Evolutionary conservation across 73 alveolate species (phyloP), one percentile per base, ranked within the genome.

Genomic region (Symbiodinium pilosum): DNA sequence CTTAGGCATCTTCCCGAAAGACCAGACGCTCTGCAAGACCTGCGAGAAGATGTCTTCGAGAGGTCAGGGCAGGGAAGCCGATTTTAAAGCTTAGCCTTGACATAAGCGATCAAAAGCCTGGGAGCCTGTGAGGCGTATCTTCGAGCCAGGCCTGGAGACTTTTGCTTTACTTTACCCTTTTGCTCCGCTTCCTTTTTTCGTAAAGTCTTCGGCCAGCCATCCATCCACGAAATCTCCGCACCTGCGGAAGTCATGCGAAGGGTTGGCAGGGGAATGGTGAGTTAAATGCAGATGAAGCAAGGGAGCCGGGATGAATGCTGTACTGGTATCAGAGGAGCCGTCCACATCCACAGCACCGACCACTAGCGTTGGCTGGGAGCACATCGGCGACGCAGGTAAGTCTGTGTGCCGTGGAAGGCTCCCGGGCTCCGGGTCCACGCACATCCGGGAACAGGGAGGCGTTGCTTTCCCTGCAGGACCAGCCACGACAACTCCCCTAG

Each of bases 371-470:
- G 97, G 3, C 28, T 91, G 97, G 97, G 97, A 91, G 88, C 5
- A 68, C 32, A 54, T 91, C 20, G 97, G 97, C 6, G 20, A 32
- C 12, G 54, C 41, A 12, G 89, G 84, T 18, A 30, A 91, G 2
- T 71, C 56, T 9, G 88, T 88, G 40, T 91, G 97, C 30, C 87
- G 97, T 2, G 97, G 97, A 1, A 89, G 77, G 95, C 71, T 36
- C 34, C 69, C 69, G 28, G 9, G 28, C 69, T 20, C 69, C 69
- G 69, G 28, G 28, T 20, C 69, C 69, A 52, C 28, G 28, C 69
- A 52, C 69, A 12, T 12, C 9, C n/a, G n/a, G n/a, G n/a, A n/a
- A n/a, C n/a, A n/a, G n/a, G n/a, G n/a, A n/a, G n/a, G 30, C 32
- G 9, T 12, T 7, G 38, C 11, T 0, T 20, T 24, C 36, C n/a